A percentile compares a stretch with the other conserved stretches of the same genome.
Conservation (phyloP, 2,329 filamentous ascomycete species). For the Trichocomaceae sp. region DNA sequence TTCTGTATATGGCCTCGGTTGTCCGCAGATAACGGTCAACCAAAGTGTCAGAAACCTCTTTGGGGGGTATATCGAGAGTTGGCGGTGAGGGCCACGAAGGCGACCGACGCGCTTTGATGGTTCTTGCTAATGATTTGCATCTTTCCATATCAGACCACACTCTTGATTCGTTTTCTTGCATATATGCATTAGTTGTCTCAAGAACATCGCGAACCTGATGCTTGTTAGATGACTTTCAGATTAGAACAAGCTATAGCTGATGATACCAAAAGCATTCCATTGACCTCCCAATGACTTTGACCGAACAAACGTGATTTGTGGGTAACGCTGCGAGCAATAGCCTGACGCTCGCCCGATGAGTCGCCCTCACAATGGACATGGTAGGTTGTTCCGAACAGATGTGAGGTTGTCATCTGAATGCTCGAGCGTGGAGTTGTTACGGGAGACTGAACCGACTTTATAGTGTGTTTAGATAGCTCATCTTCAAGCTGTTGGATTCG, state of each 20-base stretch:
- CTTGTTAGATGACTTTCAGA: neutral
- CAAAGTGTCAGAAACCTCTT: slow-evolving; percentile 42
- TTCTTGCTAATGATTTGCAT: slow-evolving; percentile 49
- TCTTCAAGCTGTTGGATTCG: slow-evolving; percentile 43
- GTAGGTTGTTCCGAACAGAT: slow-evolving; percentile 40
- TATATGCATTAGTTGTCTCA: neutral
- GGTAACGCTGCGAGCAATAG: slow-evolving; percentile 18
- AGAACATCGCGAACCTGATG: slow-evolving; percentile 3
- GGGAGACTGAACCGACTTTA: slow-evolving; percentile 12
- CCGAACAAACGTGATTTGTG: slow-evolving; percentile 52
- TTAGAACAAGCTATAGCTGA: neutral
- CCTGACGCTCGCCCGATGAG: slow-evolving; percentile 24
- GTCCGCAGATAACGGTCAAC: slow-evolving; percentile 51
- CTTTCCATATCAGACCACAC: slow-evolving; percentile 36
- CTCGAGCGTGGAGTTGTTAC: slow-evolving; percentile 20
- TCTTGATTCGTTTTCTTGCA: slow-evolving; percentile 29
- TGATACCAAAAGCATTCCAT: slow-evolving; percentile 38
- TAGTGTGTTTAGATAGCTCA: slow-evolving; percentile 29
- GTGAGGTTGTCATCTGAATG: slow-evolving; percentile 34
- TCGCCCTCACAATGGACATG: slow-evolving; percentile 37
- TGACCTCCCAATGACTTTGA: slow-evolving; percentile 51
- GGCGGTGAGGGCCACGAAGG: slow-evolving; percentile 18
- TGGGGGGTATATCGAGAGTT: slow-evolving; percentile 40
- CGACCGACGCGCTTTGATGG: slow-evolving; percentile 45
- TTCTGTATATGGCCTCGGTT: slow-evolving; percentile 49